Conservation (phyloP, 495 filamentous ascomycete species). For the Talaromyces ruber region DNA sequence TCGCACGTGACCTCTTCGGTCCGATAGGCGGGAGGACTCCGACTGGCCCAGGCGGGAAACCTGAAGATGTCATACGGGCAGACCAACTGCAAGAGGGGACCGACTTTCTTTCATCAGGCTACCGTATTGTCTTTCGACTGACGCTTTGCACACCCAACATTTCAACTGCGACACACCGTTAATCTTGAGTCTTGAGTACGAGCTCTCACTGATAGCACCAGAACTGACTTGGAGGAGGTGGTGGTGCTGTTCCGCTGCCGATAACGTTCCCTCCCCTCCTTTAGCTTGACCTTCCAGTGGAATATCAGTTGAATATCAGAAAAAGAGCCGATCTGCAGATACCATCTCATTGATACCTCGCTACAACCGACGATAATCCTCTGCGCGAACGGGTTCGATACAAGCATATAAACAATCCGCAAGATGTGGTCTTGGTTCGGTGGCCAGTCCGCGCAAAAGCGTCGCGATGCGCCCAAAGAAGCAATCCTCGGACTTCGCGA, state of each 20-base stretch:
- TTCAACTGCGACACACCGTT: background rate
- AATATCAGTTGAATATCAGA: background rate
- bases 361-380: background rate
- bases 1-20: conserved; percentile 28
- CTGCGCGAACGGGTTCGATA: background rate
- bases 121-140: background rate
- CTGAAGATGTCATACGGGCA: conserved; percentile 31
- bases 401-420: background rate
- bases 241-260: background rate
- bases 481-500: conserved; percentile 82
- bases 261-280: conserved; percentile 14
- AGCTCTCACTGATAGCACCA: background rate
- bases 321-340: background rate
- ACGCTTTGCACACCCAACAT: background rate
- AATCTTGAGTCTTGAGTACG: background rate
- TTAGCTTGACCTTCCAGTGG: background rate
- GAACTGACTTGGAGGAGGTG: background rate
- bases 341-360: background rate
- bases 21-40: conserved; percentile 21
- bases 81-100: conserved; percentile 20
- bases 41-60: conserved; percentile 1
- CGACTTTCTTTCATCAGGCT: conserved; percentile 3
- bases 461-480: conserved; percentile 92
- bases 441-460: conserved; percentile 68
- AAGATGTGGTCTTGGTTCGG: conserved; percentile 81